Base-by-base conservation (phyloP, 331 rosid species). In the Malus hybrid region DNA sequence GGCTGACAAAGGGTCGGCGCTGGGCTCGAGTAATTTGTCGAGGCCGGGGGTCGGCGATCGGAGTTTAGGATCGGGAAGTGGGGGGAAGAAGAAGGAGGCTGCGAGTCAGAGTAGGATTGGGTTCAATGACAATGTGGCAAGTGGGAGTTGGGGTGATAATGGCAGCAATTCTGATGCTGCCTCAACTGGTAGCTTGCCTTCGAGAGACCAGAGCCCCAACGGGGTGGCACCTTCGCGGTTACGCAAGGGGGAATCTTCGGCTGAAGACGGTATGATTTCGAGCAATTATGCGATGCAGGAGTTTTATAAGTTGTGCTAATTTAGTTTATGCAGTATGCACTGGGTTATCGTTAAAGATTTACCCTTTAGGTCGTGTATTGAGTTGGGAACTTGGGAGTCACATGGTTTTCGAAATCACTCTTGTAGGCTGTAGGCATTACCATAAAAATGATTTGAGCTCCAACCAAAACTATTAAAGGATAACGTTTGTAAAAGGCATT, bases 21-120 rank as follows among this genome's bases (percentile, higher is more conserved):
- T 86, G 4, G 97, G 92, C 4, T 86, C 86, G 2, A 92, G 97
- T 55, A 90, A 94, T 65, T 86, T 92, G 50, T 94, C 99, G 7
- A 86, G 84, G 68, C 83, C 80, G 4, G 81, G 70, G 1, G 81
- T 42, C 5, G 80, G 55, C 14, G 80, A 54, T 18, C 79, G 77
- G 19, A 69, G 66, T 54, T 76, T 75, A n/a, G 77, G 81, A 29
- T 75, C 68, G 15, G 78, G 88, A 39, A 69, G 82, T 78, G 87
- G 77, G 16, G 88, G 78, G 63, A 87, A 85, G 90, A 86, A 90
- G 87, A 89, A 81, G 84, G 96, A 87, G 68, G 57, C n/a, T 62
- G 83, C 22, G 52, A 81, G 67, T 73, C 81, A 81, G 73, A 76
- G 74, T 50, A 73, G 79, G 80, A 65, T 81, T 73, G 92, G 89